Base-by-base conservation (phyloP, 1,284 basidiomycete species). In the Fomitiporia mediterranea region DNA sequence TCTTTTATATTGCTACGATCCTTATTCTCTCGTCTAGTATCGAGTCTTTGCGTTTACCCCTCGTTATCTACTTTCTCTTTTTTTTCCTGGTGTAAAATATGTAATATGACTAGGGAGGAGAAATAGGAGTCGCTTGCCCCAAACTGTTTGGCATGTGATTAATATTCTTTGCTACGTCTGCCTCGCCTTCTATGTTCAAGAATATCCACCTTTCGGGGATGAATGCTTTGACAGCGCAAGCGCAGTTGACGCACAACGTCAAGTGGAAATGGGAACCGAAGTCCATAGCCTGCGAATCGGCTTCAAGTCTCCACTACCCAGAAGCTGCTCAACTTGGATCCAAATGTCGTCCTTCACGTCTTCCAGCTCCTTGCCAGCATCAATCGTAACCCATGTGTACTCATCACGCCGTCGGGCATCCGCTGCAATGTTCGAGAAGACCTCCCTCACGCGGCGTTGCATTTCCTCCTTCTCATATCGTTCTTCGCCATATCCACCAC, bases 401-500 rank as follows among this genome's bases (percentile, higher is more conserved):
- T 60, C 65, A 25, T 63, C 69, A 57, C 66, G 67, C 47, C 64
- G 64, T 21, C 67, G 67, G 62, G 80, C 75, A 63, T 86, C 84
- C 27, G 69, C 66, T 0, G 78, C 83, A 44, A 96, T 84, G 55
- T 72, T 69, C 54, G 70, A 68, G 66, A 94, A 95, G 32, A 86
- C 70, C 30, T 74, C 70, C 30, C 86, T 70, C 15, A 94, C 92
- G 37, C 77, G 73, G 32, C 68, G 69, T 69, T 96, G 94, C 69
- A 92, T 78, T 32, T 86, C 84, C 59, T 84, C 79, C 59, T 80
- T 85, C 72, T 95, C 92, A 64, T 94, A 94, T 23, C 95, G 79
- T 73, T 99, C 96, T 53, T 83, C 79, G 0, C 97, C 97, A 64
- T 90, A 99, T 0, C 91, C 93, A 1, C 88, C 89, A n/a, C 96